Base-by-base conservation (phyloP, 345 rosid genomes). In the Populus nigra region DNA sequence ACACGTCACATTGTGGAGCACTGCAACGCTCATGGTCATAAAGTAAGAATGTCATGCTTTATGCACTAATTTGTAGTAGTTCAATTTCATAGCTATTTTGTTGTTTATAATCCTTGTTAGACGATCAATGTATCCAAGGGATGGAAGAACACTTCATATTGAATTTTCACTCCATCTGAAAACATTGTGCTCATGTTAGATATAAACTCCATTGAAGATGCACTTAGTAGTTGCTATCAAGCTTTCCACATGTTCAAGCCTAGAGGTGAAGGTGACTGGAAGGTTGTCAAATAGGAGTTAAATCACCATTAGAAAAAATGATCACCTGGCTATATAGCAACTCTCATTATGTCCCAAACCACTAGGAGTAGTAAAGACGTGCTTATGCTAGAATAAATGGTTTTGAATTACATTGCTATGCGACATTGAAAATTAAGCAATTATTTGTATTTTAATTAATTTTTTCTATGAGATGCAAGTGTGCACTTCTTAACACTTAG, bases 1-100 rank as follows among this genome's bases (percentile, higher is more conserved):
- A 92, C 99, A 65, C 96, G 93, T 62, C 99, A 93, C 80, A 91
- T 92, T 39, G 88, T 93, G 83, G 97, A 95, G 83, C 98, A 95
- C 69, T 93, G 93, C 86, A 95, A 95, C 87, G 87, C 87, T 31
- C 89, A 93, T 88, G 98, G 97, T 85, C 99, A 93, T 82, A 89
- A 85, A 81, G 98, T 90, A 84, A 87, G 90, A 69, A 65, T 68
- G 38, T 71, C 49, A 33, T n/a, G 36, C 38, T 16, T 72, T 55
- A 25, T 31, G 41, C 63, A 78, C 8, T 65, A 1, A 69, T 27
- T 65, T 49, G 61, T 74, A 18, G 29, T 18, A 29, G 41, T 35
- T 45, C n/a, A 20, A n/a, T 53, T 62, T 70, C 50, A 8, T 6
- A n/a, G 61, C 18, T 69, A 5, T 57, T 25, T 29, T 20, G 29